Evolutionary conservation across 305 asterid genomes (phyloP), one percentile per base, ranked within the genome.

Genomic region (Solanum hybrid): DNA sequence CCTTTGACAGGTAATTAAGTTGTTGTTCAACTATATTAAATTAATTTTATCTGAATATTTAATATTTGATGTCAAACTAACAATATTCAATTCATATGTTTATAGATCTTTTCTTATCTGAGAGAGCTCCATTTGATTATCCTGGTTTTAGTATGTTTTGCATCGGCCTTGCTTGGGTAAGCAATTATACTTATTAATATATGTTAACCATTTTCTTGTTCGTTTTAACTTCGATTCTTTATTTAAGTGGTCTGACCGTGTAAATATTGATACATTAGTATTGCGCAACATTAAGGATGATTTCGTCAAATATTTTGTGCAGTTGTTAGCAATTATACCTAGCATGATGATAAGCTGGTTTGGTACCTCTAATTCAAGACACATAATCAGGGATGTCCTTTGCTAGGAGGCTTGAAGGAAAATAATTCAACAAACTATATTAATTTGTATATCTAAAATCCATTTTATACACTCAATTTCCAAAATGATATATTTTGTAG

Each of bases 1-100:
- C 92, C 91, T 80, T 79, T 91, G 64, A 88, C 92, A 79, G 91
- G 92, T 89, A 36, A 38, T 29, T 29, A 31, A 38, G 37, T 17
- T 78, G 66, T 32, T 37, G 7, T 51, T 78, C 22, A 79, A 10
- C 20, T 79, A 24, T 78, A 27, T 17, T 16, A 17, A 75, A 14
- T 10, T 22, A 38, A 51, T 24, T 46, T 88, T 22, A 51, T 51
- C 29, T 42, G 29, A 46, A 51, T 29, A 10, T 82, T 2, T 13
- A 35, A 10, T 35, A 34, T 78, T 78, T 35, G 20, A 35, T 78
- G 17, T 29, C 87, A 84, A 51, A 46, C 73, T 84, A 84, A 46
- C 73, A 84, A 84, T 2, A 5, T 46, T 37, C 17, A 24, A 8
- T 79, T 46, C 10, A 42, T 27, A 6, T 82, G 20, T 82, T 9